A percentile compares a stretch with the other conserved stretches of the same genome.
Evolutionary conservation across 2,329 filamentous ascomycete species (phyloP).

Genomic region (Pseudophaeomoniella oleicola): DNA sequence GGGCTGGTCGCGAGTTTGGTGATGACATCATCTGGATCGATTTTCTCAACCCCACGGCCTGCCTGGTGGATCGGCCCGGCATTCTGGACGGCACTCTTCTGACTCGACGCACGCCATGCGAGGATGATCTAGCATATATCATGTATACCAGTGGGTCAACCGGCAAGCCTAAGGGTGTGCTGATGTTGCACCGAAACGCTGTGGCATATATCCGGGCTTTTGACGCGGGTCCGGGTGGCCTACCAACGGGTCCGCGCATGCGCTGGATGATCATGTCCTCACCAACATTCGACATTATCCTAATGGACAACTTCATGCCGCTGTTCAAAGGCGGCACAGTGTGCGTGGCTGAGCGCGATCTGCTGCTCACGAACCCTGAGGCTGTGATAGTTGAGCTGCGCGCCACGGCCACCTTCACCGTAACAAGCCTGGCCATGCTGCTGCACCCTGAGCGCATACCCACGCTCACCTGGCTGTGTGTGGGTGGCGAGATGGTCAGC

Average conservation of each 20-base stretch:
- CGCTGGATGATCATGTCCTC: slow-evolving; percentile 24
- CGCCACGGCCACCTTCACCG: slow-evolving; percentile 23
- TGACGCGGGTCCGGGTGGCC: slow-evolving; percentile 6
- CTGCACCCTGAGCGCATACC: slow-evolving; percentile 16
- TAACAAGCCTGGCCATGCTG: slow-evolving; percentile 22
- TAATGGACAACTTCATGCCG: slow-evolving; percentile 18
- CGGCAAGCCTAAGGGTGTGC: slow-evolving; percentile 20
- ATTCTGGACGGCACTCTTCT: background rate
- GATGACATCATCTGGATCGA: too few species aligned
- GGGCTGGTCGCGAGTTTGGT: too few species aligned
- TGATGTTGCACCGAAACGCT: slow-evolving; percentile 13
- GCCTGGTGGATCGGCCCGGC: background rate
- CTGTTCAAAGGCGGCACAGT: slow-evolving; percentile 18
- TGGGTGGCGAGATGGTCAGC: slow-evolving; percentile 16
- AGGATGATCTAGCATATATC: slow-evolving; percentile 16
- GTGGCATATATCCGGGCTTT: slow-evolving; percentile 12
- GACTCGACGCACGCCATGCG: background rate
- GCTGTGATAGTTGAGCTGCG: slow-evolving; percentile 13
- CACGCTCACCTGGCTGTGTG: slow-evolving; percentile 8
- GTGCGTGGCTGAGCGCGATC: slow-evolving; percentile 16
- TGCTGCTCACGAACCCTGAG: slow-evolving; percentile 17
- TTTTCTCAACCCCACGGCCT: too few species aligned
- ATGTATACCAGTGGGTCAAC: slow-evolving; percentile 21
- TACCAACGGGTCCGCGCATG: too few species aligned
- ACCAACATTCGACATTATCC: slow-evolving; percentile 18